Percentiles rank a stretch among this genome's conserved stretches.
phyloP scores from a whole-genome alignment of 306 rosid species.

The Malus fusca region DNA sequence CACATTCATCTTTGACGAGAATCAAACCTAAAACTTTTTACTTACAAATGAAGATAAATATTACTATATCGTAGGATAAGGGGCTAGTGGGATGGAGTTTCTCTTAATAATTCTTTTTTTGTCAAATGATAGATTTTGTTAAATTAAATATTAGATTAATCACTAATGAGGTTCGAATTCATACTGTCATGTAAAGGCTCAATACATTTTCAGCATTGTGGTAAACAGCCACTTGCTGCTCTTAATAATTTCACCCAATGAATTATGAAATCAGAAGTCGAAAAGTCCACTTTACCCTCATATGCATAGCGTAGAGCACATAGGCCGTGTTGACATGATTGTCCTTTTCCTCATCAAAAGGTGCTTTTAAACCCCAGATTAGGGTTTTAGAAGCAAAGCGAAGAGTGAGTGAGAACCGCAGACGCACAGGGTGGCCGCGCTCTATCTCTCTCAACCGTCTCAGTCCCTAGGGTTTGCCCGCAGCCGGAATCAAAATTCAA shows the following conservation, averaged over 20 bases:
- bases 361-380: not conserved
- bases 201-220: too few relatives aligned
- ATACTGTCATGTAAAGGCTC: fast-evolving
- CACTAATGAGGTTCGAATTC: fast-evolving
- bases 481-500: not conserved
- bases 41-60: too few relatives aligned
- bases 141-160: fast-evolving
- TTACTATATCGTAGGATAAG: too few relatives aligned
- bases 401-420: not conserved
- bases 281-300: not conserved
- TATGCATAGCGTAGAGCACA: not conserved
- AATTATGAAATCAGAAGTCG: not conserved
- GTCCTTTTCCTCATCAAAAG: not conserved
- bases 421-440: not conserved
- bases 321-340: not conserved
- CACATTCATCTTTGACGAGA: fast-evolving
- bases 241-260: not conserved
- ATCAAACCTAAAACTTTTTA: too few relatives aligned
- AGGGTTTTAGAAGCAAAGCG: constrained; percentile 3
- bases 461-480: not conserved
- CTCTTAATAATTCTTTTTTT: too few relatives aligned
- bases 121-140: too few relatives aligned
- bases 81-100: too few relatives aligned
- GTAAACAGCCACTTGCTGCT: too few relatives aligned
- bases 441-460: not conserved